Evolutionary conservation across 2,329 filamentous ascomycete genomes (phyloP).

Genomic region (Cadophora sp.): DNA sequence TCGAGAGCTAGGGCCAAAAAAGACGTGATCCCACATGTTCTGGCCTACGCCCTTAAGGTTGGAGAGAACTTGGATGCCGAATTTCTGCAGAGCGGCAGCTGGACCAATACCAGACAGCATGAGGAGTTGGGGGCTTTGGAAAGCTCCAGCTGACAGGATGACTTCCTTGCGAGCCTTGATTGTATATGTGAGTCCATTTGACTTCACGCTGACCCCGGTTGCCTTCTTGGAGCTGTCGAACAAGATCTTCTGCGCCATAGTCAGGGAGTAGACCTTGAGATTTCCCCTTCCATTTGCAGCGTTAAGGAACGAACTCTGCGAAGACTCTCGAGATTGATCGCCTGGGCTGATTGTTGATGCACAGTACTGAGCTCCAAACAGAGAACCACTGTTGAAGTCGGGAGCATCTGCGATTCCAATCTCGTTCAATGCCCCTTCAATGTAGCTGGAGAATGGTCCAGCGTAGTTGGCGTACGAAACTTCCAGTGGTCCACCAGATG

Average conservation of each 20-base stretch:
- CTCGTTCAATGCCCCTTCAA: constrained; percentile 49
- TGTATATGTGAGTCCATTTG: constrained; percentile 24
- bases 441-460: constrained; percentile 42
- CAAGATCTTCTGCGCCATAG: constrained; percentile 53
- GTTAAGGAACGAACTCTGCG: constrained; percentile 48
- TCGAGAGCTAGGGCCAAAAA: constrained; percentile 17
- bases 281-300: constrained; percentile 35
- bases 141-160: constrained; percentile 53
- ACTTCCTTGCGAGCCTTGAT: constrained; percentile 35
- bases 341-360: constrained; percentile 44
- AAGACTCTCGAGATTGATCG: constrained; percentile 45
- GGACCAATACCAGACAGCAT: constrained; percentile 56
- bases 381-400: constrained; percentile 51
- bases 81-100: constrained; percentile 49
- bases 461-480: constrained; percentile 52
- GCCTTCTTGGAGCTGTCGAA: constrained; percentile 52
- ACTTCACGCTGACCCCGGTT: constrained; percentile 49
- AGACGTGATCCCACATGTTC: constrained; percentile 53
- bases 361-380: constrained; percentile 49
- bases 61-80: constrained; percentile 53
- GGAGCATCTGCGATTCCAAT: constrained; percentile 48
- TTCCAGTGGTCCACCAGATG: constrained; percentile 47
- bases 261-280: constrained; percentile 51
- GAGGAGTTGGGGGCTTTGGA: constrained; percentile 59
- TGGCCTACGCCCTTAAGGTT: constrained; percentile 58